Percentiles rank a stretch among this genome's conserved stretches.
These are phyloP conservation scores for Physcomitrium patens DNA, from an alignment of 225 moss, liverwort and hornwort genomes.

Conservation along the genomic window DNA sequence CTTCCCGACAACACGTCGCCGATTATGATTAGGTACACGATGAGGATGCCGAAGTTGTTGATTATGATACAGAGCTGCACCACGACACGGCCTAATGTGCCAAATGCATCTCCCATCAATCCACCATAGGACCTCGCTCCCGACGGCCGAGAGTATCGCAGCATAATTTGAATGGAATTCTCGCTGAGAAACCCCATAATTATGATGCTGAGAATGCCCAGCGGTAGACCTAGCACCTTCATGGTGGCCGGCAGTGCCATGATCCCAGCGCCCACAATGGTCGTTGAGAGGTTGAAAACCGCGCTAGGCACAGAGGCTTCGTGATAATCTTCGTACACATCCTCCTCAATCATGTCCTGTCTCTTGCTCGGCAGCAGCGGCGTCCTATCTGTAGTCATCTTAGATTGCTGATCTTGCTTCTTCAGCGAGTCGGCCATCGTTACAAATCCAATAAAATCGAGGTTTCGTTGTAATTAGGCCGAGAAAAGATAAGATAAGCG, in stretches of 20 bases:
- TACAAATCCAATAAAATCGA: too few species aligned
- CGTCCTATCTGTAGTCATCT: constrained; percentile 36
- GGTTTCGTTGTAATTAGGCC: too few species aligned
- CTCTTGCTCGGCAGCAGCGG: constrained; percentile 70
- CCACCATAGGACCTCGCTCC: constrained; percentile 75
- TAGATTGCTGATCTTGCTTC: constrained; percentile 26
- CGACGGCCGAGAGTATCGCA: constrained; percentile 64
- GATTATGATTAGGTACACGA: constrained; percentile 92
- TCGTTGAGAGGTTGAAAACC: constrained; percentile 91
- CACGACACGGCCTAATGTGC: constrained; percentile 57
- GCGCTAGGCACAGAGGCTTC: constrained; percentile 70
- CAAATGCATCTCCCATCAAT: constrained; percentile 77
- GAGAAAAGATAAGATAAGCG: too few species aligned
- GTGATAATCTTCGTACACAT: constrained; percentile 73
- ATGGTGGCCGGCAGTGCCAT: constrained; percentile 86
- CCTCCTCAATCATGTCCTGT: constrained; percentile 49
- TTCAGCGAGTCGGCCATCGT: constrained; percentile 28
- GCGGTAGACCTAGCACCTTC: constrained; percentile 79
- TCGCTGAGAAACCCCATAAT: constrained; percentile 72
- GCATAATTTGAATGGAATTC: constrained; percentile 70
- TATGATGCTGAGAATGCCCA: constrained; percentile 68
- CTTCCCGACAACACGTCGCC: constrained; percentile 88
- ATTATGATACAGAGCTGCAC: constrained; percentile 82
- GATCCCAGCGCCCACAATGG: constrained; percentile 93
- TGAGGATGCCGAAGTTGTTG: constrained; percentile 82